These are phyloP conservation scores for Aspergillus transmontanensis DNA, from an alignment of 2,329 filamentous ascomycete species.

Conservation along the genomic window DNA sequence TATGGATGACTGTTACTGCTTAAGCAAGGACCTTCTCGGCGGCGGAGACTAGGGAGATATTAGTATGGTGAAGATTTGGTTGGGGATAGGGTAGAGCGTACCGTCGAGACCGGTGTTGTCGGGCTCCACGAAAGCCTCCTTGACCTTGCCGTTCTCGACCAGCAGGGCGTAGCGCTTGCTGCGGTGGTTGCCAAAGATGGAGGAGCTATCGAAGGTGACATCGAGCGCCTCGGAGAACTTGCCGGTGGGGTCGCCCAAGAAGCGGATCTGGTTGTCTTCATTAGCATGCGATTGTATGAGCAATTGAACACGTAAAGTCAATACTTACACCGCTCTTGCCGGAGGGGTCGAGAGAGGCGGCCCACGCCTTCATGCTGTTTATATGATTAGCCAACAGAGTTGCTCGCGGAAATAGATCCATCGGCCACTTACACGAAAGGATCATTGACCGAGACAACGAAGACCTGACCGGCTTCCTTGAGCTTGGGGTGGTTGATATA, in stretches of 20 bases:
- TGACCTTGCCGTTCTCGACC: slow-evolving; percentile 82
- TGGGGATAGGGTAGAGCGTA: too few species aligned
- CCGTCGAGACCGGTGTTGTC: slow-evolving; percentile 83
- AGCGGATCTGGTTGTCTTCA: slow-evolving; percentile 67
- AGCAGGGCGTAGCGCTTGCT: slow-evolving; percentile 88
- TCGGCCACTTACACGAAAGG: slow-evolving; percentile 75
- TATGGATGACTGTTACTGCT: slow-evolving; percentile 6
- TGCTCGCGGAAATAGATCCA: not conserved
- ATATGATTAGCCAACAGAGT: slow-evolving; percentile 1
- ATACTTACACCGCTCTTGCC: slow-evolving; percentile 71
- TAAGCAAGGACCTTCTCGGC: slow-evolving; percentile 54
- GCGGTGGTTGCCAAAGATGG: slow-evolving; percentile 79
- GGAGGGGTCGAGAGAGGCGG: slow-evolving; percentile 71
- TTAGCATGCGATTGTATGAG: not conserved
- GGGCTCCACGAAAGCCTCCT: slow-evolving; percentile 78
- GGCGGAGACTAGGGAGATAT: slow-evolving; percentile 44
- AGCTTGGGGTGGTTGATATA: slow-evolving; percentile 80
- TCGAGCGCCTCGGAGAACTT: slow-evolving; percentile 83
- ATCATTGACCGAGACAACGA: slow-evolving; percentile 91
- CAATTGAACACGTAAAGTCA: slow-evolving; percentile 22
- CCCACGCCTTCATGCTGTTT: slow-evolving; percentile 86
- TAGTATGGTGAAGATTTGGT: slow-evolving; percentile 19
- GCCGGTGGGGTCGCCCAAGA: slow-evolving; percentile 79
- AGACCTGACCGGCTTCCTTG: slow-evolving; percentile 79
- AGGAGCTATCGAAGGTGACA: slow-evolving; percentile 74